Percentiles rank a stretch among this genome's conserved stretches.
Conservation (phyloP, 2,329 filamentous ascomycete genomes). For the Xylariomycetidae sp. region DNA sequence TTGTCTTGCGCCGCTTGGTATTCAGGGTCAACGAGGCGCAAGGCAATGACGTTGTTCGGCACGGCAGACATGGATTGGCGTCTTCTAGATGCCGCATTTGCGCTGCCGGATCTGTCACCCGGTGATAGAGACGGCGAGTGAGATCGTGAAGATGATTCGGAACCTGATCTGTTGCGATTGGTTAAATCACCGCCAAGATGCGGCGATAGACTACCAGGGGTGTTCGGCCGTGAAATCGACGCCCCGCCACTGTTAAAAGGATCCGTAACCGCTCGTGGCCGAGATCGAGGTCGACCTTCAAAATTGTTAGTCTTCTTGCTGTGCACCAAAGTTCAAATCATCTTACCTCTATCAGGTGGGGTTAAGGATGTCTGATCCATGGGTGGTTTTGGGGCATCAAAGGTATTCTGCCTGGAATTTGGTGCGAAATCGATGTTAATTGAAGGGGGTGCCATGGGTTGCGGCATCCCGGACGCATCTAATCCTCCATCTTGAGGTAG, state of each 20-base stretch:
- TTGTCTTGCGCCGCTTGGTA: conserved; percentile 63
- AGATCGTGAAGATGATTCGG: conserved; percentile 33
- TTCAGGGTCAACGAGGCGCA: conserved; percentile 84
- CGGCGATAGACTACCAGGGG: conserved; percentile 44
- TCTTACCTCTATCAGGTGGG: conserved; percentile 67
- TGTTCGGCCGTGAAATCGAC: conserved; percentile 34
- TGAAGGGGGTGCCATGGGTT: conserved; percentile 82
- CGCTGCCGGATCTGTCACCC: conserved; percentile 47
- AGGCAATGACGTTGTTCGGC: conserved; percentile 66
- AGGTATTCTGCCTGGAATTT: conserved; percentile 59
- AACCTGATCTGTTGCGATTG: conserved; percentile 37
- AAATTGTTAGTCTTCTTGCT: conserved; percentile 15
- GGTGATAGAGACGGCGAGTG: conserved; percentile 59
- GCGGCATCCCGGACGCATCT: conserved; percentile 54
- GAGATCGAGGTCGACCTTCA: conserved; percentile 43
- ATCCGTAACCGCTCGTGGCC: conserved; percentile 55
- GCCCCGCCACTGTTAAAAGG: conserved; percentile 49
- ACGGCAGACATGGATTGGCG: conserved; percentile 62
- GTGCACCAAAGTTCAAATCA: conserved; percentile 3
- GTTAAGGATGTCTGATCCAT: conserved; percentile 75
- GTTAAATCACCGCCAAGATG: conserved; percentile 41
- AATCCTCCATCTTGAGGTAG: conserved; percentile 47
- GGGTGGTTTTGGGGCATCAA: conserved; percentile 61
- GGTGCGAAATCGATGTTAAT: conserved; percentile 94
- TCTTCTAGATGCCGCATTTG: conserved; percentile 39